Evolutionary conservation across 176 grass and related monocot genomes (phyloP), one percentile per base, ranked within the genome.

Genomic region (Poa pratensis): DNA sequence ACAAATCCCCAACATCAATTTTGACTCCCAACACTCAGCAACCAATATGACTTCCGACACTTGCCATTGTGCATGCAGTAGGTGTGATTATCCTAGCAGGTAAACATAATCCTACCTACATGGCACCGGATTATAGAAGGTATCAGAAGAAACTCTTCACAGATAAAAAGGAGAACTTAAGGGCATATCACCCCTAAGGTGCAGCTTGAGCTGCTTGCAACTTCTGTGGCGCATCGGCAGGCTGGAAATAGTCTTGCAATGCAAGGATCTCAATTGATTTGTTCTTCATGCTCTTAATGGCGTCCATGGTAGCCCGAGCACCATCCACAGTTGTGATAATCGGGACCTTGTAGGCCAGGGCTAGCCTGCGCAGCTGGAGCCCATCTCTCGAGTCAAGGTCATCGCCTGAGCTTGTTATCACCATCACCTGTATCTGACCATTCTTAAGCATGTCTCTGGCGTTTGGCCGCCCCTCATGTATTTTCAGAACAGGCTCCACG

Each of bases 261-360:
- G 94, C 97, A 19, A 96, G 80, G 27, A 49, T 99, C 84, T 96
- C 85, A 37, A 96, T 87, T 3, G 88, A 68, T 17, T 93, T 96
- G 77, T 91, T 76, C 86, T 96, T 92, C 94, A 96, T 81, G 83
- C 92, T 96, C 86, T 83, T 88, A 74, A 99, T 96, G 6, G 97
- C 97, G 20, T 99, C 88, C 45, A 99, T 86, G 35, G 92, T 96
- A 27, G 97, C 94, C 22, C 90, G 83, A 27, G 97, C 97, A n/a
- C 97, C 97, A 13, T 94, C 91, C 7, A 99, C 97, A 0, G 97
- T 99, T 34, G 97, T 99, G 69, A 96, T 94, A 43, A 99, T 88
- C 4, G 97, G 97, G 16, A 99, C 88, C 86, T 96, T 99, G 81
- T 96, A 94, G 8, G 94, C 84, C 26, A 99, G 45, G 26, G 97